Base-by-base conservation (phyloP, 495 filamentous ascomycete genomes). In the Podospora australis region DNA sequence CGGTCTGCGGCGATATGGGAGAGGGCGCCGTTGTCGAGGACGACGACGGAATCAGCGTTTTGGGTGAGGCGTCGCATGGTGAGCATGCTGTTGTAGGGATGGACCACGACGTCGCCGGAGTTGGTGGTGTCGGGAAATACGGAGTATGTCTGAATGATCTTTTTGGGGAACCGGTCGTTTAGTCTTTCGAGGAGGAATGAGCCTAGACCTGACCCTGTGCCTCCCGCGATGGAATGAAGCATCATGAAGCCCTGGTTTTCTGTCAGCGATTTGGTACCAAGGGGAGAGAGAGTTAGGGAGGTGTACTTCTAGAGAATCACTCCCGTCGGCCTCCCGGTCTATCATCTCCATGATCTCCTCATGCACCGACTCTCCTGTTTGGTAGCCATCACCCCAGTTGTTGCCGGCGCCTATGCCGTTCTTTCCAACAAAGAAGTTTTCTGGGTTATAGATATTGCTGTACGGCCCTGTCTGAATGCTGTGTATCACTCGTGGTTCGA, bases 281-380 rank as follows among this genome's bases (percentile, higher is more conserved):
- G 24, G 44, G 29, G 39, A 20, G 13, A 14, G 3, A 23, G 11
- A 28, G 57, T 24, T 67, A 88, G n/a, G n/a, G n/a, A n/a, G n/a
- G n/a, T n/a, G n/a, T n/a, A 86, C 74, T 98, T n/a, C 92, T 19
- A 98, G 73, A 28, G 90, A 96, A 63, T 98, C 92, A 69, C 90
- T 96, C 17, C 92, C 92, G 67, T 98, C 92, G 14, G 92, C 92
- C 66, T 98, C 92, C 47, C 92, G 85, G 66, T 98, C 94, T 56
- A 98, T 96, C 90, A 98, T 98, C 65, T 98, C 92, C 74, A 97
- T 87, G 46, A 98, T 87, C 64, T 97, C 92, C 61, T 98, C 92
- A 54, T 96, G 87, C 16, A 98, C 89, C 23, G 72, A 72, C 63
- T 96, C 90, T 51, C 90, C 92, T n/a, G 84, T 84, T 35, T 88